These are phyloP conservation scores for Pyrenopolyporus hunteri DNA, from an alignment of 495 filamentous ascomycete genomes.

Conservation along the genomic window DNA sequence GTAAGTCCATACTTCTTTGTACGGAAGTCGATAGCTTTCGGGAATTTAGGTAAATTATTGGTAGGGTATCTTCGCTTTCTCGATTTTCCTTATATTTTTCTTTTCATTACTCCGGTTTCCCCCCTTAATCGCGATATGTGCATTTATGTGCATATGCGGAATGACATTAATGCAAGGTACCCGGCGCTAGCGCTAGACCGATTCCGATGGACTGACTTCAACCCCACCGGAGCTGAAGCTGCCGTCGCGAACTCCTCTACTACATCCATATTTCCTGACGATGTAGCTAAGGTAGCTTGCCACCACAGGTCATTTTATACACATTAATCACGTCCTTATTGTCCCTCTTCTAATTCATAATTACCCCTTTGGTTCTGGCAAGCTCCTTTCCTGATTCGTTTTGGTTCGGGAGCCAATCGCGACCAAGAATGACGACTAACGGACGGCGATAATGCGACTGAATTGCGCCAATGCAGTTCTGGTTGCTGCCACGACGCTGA, in stretches of 20 bases:
- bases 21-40: no score
- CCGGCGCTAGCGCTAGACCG: constrained; percentile 13
- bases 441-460: constrained; percentile 23
- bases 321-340: not conserved
- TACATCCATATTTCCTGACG: not conserved
- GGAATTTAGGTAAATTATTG: no score
- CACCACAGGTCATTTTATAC: no score
- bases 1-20: no score
- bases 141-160: not conserved
- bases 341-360: not conserved
- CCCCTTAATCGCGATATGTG: no score
- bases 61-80: no score
- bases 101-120: no score
- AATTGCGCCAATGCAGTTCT: constrained; percentile 23
- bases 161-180: constrained; percentile 34
- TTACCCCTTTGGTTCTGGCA: not conserved
- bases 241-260: not conserved
- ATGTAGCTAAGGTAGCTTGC: not conserved
- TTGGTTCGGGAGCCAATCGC: not conserved
- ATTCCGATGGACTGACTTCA: not conserved
- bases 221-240: not conserved
- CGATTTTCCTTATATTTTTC: no score
- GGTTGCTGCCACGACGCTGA: constrained; percentile 12
- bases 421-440: constrained; percentile 19
- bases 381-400: not conserved